phyloP scores from a whole-genome alignment of 2,329 filamentous ascomycete genomes.

The Ophiostoma australiae region DNA sequence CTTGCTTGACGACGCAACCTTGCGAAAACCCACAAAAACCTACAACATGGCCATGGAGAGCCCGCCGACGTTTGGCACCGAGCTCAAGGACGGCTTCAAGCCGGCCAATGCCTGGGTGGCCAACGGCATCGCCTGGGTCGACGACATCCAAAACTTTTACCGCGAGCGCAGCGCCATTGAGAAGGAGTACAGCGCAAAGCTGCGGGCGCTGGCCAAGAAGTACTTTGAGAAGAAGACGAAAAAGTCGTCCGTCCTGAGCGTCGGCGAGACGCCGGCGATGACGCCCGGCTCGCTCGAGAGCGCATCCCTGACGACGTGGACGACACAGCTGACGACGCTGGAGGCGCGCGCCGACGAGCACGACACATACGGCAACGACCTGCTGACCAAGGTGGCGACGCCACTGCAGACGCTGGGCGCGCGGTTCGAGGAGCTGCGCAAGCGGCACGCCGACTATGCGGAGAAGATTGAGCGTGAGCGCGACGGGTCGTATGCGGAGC shows the following conservation, averaged over 20 bases:
- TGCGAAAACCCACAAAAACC: too few relatives aligned
- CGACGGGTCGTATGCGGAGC: constrained; percentile 73
- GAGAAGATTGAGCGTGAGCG: constrained; percentile 84
- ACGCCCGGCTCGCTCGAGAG: constrained; percentile 95
- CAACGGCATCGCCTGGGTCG: constrained; percentile 87
- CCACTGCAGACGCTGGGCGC: constrained; percentile 69
- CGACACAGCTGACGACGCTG: constrained; percentile 83
- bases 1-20: background rate
- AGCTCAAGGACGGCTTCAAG: constrained; percentile 98
- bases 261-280: constrained; percentile 81
- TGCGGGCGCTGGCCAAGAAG: constrained; percentile 83
- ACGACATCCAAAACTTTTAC: constrained; percentile 96
- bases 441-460: constrained; percentile 84
- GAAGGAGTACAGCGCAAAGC: constrained; percentile 90
- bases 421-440: constrained; percentile 87
- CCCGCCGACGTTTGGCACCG: constrained; percentile 81
- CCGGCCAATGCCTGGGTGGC: constrained; percentile 87
- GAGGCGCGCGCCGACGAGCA: constrained; percentile 86
- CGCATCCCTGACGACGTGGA: constrained; percentile 95
- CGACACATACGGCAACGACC: constrained; percentile 73
- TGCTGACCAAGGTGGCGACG: constrained; percentile 77
- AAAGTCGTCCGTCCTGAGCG: constrained; percentile 80
- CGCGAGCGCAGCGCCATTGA: constrained; percentile 90
- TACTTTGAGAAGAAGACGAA: constrained; percentile 93
- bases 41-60: constrained; percentile 63